phyloP scores from a whole-genome alignment of 306 rosid genomes.

The Corylus heterophylla region DNA sequence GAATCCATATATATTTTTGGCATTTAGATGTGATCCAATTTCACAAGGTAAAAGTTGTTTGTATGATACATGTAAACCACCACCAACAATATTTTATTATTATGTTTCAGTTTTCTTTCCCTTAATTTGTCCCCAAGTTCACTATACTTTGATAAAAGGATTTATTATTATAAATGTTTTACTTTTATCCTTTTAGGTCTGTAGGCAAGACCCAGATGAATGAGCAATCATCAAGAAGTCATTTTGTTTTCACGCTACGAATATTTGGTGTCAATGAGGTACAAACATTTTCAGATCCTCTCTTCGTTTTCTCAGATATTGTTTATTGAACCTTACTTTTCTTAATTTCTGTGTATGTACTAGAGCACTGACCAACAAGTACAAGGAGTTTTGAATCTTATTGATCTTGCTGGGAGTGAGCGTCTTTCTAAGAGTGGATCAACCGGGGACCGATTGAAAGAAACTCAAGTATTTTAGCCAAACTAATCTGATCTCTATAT shows the following conservation, averaged over 20 bases:
- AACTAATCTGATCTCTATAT: conserved; percentile 9
- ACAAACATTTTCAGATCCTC: conserved; percentile 7
- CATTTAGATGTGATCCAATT: background rate
- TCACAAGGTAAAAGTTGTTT: background rate
- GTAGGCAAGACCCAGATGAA: conserved; percentile 99
- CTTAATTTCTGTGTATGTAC: conserved; percentile 9
- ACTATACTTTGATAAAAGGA: conserved; percentile 3
- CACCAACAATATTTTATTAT: background rate
- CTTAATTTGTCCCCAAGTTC: conserved; percentile 14
- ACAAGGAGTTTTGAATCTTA: conserved; percentile 88
- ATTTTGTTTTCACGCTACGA: conserved; percentile 93
- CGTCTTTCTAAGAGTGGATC: conserved; percentile 98
- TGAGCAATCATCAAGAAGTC: conserved; percentile 97
- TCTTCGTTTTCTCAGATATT: conserved; percentile 4
- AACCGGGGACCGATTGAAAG: conserved; percentile 87
- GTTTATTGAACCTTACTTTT: conserved; percentile 10
- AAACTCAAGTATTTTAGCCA: conserved; percentile 73
- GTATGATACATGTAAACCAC: background rate
- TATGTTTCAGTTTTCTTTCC: background rate
- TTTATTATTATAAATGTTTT: conserved; percentile 14
- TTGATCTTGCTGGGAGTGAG: conserved; percentile 99
- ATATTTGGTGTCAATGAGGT: conserved; percentile 94
- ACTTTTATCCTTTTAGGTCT: conserved; percentile 50
- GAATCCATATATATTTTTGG: background rate
- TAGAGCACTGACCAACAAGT: conserved; percentile 97